Evolutionary conservation across 2,329 filamentous ascomycete species (phyloP).

Genomic region (Fusarium coffeatum): DNA sequence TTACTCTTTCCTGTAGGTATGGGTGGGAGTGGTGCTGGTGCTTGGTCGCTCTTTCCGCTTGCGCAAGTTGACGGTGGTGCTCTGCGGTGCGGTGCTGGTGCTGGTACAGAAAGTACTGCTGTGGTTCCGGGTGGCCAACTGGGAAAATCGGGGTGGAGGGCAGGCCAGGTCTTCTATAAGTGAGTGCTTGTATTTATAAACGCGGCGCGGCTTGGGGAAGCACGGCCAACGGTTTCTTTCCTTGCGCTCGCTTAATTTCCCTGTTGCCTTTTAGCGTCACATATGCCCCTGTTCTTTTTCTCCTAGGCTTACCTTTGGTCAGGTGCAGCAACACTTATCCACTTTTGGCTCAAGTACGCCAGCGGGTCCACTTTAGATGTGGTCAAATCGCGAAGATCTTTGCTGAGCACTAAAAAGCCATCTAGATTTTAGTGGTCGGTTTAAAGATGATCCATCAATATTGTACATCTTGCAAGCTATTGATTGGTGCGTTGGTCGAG

Average conservation of each 20-base stretch:
- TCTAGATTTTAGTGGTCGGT: constrained; percentile 1
- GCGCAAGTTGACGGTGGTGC: constrained; percentile 26
- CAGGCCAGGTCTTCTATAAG: constrained; percentile 59
- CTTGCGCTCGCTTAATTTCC: constrained; percentile 54
- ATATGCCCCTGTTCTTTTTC: constrained; percentile 38
- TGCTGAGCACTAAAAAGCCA: background rate
- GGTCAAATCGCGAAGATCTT: constrained; percentile 34
- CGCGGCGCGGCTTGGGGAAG: constrained; percentile 48
- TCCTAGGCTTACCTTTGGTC: constrained; percentile 36
- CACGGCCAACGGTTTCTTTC: constrained; percentile 52
- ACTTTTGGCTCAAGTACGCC: constrained; percentile 30
- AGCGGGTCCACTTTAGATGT: constrained; percentile 30
- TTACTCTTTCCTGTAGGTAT: constrained; percentile 31
- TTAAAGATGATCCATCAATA: constrained; percentile 15
- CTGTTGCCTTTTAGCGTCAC: constrained; percentile 51
- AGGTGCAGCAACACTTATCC: constrained; percentile 32
- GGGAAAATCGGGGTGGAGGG: constrained; percentile 58
- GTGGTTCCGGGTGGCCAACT: constrained; percentile 46
- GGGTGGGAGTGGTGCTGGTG: constrained; percentile 35
- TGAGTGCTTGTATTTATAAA: constrained; percentile 60
- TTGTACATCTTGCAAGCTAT: background rate
- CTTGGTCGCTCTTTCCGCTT: constrained; percentile 42
- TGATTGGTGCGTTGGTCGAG: background rate
- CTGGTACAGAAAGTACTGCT: constrained; percentile 27
- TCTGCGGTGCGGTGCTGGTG: constrained; percentile 1